Evolutionary conservation across 148 eudicot genomes (phyloP).

Genomic region (Pharnaceum exiguum): DNA sequence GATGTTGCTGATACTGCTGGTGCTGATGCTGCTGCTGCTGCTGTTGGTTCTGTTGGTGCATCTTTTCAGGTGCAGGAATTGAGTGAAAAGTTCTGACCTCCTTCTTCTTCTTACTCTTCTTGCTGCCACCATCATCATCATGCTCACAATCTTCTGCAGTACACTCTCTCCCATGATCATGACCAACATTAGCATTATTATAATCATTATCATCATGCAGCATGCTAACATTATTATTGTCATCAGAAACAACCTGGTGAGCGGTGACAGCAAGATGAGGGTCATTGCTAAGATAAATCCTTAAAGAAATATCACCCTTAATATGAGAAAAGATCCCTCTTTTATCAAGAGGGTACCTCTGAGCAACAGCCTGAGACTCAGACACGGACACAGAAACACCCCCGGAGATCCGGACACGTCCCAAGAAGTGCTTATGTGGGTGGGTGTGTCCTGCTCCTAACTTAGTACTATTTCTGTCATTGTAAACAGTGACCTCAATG

Average conservation of each 20-base stretch:
- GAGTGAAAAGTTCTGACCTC: conserved; percentile 65
- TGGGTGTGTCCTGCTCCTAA: conserved; percentile 35
- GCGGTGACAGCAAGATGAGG: neutral
- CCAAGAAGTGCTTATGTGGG: conserved; percentile 50
- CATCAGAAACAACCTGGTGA: no score
- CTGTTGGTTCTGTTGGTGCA: conserved; percentile 5
- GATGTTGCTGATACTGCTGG: conserved; percentile 15
- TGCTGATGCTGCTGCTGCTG: conserved; percentile 21
- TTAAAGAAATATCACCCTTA: conserved; percentile 74
- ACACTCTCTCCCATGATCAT: conserved; percentile 2
- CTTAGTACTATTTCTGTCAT: conserved; percentile 45
- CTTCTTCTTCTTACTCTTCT: conserved; percentile 24
- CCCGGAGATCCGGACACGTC: conserved; percentile 77
- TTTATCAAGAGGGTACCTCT: conserved; percentile 81
- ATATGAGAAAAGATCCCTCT: conserved; percentile 71
- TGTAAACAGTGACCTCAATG: conserved; percentile 47
- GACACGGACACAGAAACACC: conserved; percentile 37
- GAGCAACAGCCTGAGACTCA: conserved; percentile 39
- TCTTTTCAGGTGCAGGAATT: conserved; percentile 32
- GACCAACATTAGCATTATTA: neutral
- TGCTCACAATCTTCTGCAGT: neutral
- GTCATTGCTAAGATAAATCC: conserved; percentile 31
- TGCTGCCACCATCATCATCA: neutral
- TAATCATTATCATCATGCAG: no score
- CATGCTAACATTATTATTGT: no score